Evolutionary conservation across 768 basidiomycete genomes (phyloP).

Genomic region (Rubroboletus pulcherrimus): DNA sequence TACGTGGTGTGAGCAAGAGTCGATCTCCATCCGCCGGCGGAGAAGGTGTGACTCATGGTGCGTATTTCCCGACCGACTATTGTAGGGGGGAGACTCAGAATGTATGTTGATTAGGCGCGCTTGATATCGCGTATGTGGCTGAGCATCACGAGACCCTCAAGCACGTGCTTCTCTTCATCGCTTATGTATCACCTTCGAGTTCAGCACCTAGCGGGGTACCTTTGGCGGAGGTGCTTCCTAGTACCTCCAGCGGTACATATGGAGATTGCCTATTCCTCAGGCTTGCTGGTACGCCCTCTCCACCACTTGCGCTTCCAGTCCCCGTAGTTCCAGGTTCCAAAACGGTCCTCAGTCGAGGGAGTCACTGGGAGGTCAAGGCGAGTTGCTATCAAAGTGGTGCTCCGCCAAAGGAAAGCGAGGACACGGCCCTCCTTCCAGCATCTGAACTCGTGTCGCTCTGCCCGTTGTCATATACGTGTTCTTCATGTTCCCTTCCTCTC

Average conservation of each 20-base stretch:
- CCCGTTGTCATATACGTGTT: constrained; percentile 66
- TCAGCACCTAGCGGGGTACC: constrained; percentile 42
- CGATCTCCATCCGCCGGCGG: constrained; percentile 13
- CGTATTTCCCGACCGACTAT: neutral
- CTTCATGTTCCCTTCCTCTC: constrained; percentile 75
- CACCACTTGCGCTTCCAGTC: constrained; percentile 54
- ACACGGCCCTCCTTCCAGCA: too few species aligned
- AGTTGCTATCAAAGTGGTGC: neutral
- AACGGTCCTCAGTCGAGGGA: constrained; percentile 49
- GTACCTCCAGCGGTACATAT: constrained; percentile 35
- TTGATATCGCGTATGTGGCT: constrained; percentile 51
- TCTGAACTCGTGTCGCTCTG: too few species aligned
- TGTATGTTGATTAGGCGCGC: constrained; percentile 18
- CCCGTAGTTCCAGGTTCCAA: constrained; percentile 58
- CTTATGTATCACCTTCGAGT: constrained; percentile 18
- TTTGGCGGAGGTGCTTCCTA: constrained; percentile 60
- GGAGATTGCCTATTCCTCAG: constrained; percentile 62
- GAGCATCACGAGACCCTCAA: constrained; percentile 88
- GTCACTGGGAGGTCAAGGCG: too few species aligned
- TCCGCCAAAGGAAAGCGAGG: neutral
- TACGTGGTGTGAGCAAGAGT: constrained; percentile 21
- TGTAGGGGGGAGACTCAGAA: neutral
- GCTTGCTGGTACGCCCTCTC: constrained; percentile 53
- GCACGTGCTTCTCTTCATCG: constrained; percentile 73
- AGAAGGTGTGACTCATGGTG: constrained; percentile 15